Evolutionary conservation across 1,139 yeast species (phyloP), one percentile per base, ranked within the genome.

Genomic region (Saccharomyces pastorianus): DNA sequence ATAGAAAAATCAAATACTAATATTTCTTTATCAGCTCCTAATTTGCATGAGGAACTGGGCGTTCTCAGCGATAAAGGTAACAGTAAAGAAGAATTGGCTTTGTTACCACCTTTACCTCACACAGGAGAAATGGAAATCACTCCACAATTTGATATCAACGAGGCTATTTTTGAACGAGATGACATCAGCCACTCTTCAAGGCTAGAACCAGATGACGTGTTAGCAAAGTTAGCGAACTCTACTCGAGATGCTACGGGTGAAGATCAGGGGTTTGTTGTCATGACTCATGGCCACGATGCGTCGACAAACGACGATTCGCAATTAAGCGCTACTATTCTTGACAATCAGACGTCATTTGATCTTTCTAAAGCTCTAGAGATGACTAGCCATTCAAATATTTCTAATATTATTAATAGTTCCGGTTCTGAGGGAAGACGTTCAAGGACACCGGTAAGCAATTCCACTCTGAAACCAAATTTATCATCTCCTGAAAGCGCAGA

Each of bases 361-460:
- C 58, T 67, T 25, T 66, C 71, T 7, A 65, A 66, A 53, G 70
- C 70, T 6, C 51, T 67, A 28, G 69, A 66, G 56, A 67, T 67
- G 47, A 60, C 68, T 6, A 52, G 25, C 38, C 11, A 51, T 52
- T 23, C 49, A 49, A 31, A 25, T 20, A 44, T n/a, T 14, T 13
- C 48, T 13, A 48, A 20, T 28, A 41, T 31, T 31, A 42, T 32
- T 23, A 51, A 23, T 27, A 51, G 14, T 23, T 44, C 46, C 42
- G 32, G 29, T 25, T 38, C 44, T 11, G 44, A 38, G 6, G 44
- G 44, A 11, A 38, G 44, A 38, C 17, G 25, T 11, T 38, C 44
- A 38, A 38, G 44, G 11, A 38, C 44, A 9, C 44, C 44, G 25
- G 13, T 38, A 20, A 38, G 44, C n/a, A 38, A 9, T 38, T 25